phyloP scores from a whole-genome alignment of 2,329 filamentous ascomycete genomes.

The Gaeumannomyces sp. region DNA sequence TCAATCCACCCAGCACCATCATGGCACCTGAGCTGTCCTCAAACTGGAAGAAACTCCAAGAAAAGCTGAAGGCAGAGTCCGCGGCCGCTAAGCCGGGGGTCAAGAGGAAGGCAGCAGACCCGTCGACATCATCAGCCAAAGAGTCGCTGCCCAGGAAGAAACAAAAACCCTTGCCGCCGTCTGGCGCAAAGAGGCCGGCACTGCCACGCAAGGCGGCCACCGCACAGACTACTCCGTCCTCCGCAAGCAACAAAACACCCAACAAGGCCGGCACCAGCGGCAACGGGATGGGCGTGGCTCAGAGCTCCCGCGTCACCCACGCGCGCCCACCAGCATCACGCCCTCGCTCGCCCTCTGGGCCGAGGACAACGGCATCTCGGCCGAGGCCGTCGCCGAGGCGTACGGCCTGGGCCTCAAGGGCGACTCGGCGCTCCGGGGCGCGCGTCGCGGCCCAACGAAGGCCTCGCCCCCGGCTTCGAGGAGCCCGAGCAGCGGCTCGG shows the following conservation, averaged over 20 bases:
- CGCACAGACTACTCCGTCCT: slow-evolving; percentile 12
- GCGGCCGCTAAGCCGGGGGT: slow-evolving; percentile 26
- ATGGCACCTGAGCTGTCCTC: slow-evolving; percentile 50
- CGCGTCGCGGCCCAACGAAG: slow-evolving; percentile 54
- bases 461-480: slow-evolving; percentile 54
- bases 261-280: not conserved
- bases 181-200: slow-evolving; percentile 7
- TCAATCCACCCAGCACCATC: slow-evolving; percentile 11
- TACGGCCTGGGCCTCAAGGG: slow-evolving; percentile 50
- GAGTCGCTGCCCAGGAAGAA: slow-evolving; percentile 23
- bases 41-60: slow-evolving; percentile 76
- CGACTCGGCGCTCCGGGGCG: slow-evolving; percentile 41
- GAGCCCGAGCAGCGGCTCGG: slow-evolving; percentile 42
- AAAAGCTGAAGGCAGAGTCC: slow-evolving; percentile 46
- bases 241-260: not conserved
- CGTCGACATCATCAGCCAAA: slow-evolving; percentile 20
- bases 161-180: slow-evolving; percentile 13
- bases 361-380: slow-evolving; percentile 53
- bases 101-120: slow-evolving; percentile 29
- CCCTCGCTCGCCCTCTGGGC: slow-evolving; percentile 55
- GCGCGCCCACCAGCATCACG: slow-evolving; percentile 33
- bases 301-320: slow-evolving; percentile 40
- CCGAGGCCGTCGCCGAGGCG: slow-evolving; percentile 53
- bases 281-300: slow-evolving; percentile 47
- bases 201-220: slow-evolving; percentile 13